Conservation (phyloP, 2,329 filamentous ascomycete genomes). For the Dactylellina sp. region DNA sequence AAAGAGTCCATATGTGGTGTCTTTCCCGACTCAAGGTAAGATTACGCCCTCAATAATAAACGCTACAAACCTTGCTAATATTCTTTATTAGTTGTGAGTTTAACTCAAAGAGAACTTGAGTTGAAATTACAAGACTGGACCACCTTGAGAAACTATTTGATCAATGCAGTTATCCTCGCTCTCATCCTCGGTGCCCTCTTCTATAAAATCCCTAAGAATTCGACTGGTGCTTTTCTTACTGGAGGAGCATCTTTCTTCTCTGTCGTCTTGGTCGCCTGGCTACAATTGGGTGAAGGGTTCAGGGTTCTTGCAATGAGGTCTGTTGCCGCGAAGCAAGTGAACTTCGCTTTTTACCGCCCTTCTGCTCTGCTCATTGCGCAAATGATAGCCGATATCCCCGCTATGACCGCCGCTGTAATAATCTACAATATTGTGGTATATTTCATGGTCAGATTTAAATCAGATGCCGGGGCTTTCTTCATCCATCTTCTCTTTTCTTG, state of each 20-base stretch:
- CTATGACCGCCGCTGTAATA: conserved; percentile 71
- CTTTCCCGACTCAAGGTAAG: conserved; percentile 76
- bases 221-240: conserved; percentile 73
- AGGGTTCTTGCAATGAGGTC: conserved; percentile 76
- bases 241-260: conserved; percentile 76
- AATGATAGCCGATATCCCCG: conserved; percentile 73
- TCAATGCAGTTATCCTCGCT: conserved; percentile 79
- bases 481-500: conserved; percentile 61
- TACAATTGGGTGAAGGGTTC: conserved; percentile 82
- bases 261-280: conserved; percentile 75
- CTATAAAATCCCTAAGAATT: conserved; percentile 73
- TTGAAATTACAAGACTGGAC: conserved; percentile 80
- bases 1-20: conserved; percentile 81
- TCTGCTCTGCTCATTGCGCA: conserved; percentile 74
- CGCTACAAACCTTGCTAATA: background rate
- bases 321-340: conserved; percentile 76
- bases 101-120: conserved; percentile 79
- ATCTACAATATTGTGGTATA: conserved; percentile 75
- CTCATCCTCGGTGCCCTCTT: conserved; percentile 84
- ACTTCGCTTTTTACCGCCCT: conserved; percentile 78
- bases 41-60: conserved; percentile 65
- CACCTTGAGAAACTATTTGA: conserved; percentile 80
- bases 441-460: conserved; percentile 73
- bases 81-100: conserved; percentile 47
- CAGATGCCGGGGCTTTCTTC: conserved; percentile 73